phyloP scores from a whole-genome alignment of 2,329 filamentous ascomycete genomes.

The Corniculantispora saksenae region DNA sequence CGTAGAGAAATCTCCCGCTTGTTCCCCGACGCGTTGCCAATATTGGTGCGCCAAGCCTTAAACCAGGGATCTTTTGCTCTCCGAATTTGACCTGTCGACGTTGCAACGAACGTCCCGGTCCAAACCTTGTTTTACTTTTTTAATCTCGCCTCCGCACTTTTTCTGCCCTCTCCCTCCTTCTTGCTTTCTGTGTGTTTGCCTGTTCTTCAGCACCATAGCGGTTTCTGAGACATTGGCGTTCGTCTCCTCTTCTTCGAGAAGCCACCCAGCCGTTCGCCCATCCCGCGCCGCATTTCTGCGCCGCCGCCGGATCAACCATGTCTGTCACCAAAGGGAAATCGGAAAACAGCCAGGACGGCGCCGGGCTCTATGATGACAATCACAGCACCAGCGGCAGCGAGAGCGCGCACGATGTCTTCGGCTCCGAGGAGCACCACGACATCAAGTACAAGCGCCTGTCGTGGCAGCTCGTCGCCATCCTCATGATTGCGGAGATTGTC shows the following conservation, averaged over 20 bases:
- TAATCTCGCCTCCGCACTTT: constrained; percentile 10
- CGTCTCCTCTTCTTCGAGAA: not conserved
- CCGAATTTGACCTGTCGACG: not conserved
- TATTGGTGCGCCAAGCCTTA: not conserved
- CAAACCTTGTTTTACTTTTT: constrained; percentile 1
- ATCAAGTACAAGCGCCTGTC: constrained; percentile 57
- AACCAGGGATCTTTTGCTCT: not conserved
- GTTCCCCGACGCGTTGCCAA: not conserved
- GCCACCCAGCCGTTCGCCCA: not conserved
- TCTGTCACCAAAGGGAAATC: not conserved
- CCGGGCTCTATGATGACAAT: constrained; percentile 1
- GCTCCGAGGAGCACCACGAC: constrained; percentile 29
- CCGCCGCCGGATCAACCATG: not conserved
- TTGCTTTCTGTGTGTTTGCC: not conserved
- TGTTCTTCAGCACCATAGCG: not conserved
- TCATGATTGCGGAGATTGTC: constrained; percentile 60
- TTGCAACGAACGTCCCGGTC: not conserved
- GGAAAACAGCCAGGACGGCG: not conserved
- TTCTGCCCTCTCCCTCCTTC: not conserved
- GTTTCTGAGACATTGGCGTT: constrained; percentile 11
- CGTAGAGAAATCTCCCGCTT: not conserved
- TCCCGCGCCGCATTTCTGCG: not conserved
- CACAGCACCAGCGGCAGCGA: not conserved
- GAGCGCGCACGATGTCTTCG: constrained; percentile 26
- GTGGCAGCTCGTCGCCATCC: constrained; percentile 52